Percentiles rank a stretch among this genome's conserved stretches.
These are phyloP conservation scores for Picea engelmannii DNA, from an alignment of 83 land plant species.

Conservation along the genomic window DNA sequence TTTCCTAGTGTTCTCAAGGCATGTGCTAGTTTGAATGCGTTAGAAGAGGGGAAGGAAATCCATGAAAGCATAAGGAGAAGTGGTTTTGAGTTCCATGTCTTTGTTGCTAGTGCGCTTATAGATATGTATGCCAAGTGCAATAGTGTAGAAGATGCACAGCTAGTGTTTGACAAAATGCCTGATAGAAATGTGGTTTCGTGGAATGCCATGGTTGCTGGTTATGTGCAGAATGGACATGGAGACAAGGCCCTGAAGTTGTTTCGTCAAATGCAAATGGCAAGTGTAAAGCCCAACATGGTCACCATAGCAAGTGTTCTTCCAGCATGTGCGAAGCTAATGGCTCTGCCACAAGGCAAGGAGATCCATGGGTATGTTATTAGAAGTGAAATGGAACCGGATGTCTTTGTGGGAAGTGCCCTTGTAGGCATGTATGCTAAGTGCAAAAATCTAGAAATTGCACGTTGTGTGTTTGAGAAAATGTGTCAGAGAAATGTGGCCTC, in stretches of 20 bases:
- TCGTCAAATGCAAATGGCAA: slow-evolving; percentile 27
- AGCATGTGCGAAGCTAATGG: slow-evolving; percentile 31
- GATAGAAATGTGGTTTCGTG: slow-evolving; percentile 41
- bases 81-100: slow-evolving; percentile 10
- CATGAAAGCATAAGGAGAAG: slow-evolving; percentile 4
- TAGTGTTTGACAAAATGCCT: slow-evolving; percentile 37
- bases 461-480: slow-evolving; percentile 44
- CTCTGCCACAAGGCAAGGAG: slow-evolving; percentile 39
- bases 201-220: slow-evolving; percentile 60
- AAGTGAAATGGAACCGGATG: slow-evolving; percentile 25
- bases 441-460: slow-evolving; percentile 27
- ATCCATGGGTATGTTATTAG: slow-evolving; percentile 47
- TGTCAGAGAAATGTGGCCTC: slow-evolving; percentile 32
- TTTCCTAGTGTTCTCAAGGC: slow-evolving; percentile 43
- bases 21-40: slow-evolving; percentile 24
- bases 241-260: slow-evolving; percentile 19
- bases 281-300: slow-evolving; percentile 38
- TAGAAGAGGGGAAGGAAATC: slow-evolving; percentile 12
- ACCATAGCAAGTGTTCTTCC: slow-evolving; percentile 41
- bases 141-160: slow-evolving; percentile 27
- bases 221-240: slow-evolving; percentile 40
- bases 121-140: slow-evolving; percentile 69
- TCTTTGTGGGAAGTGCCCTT: slow-evolving; percentile 46
- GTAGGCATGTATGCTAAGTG: slow-evolving; percentile 68
- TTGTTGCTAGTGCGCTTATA: slow-evolving; percentile 21